Evolutionary conservation across 176 grass and related monocot species (phyloP), one percentile per base, ranked within the genome.

Genomic region (Microstegium vimineum): DNA sequence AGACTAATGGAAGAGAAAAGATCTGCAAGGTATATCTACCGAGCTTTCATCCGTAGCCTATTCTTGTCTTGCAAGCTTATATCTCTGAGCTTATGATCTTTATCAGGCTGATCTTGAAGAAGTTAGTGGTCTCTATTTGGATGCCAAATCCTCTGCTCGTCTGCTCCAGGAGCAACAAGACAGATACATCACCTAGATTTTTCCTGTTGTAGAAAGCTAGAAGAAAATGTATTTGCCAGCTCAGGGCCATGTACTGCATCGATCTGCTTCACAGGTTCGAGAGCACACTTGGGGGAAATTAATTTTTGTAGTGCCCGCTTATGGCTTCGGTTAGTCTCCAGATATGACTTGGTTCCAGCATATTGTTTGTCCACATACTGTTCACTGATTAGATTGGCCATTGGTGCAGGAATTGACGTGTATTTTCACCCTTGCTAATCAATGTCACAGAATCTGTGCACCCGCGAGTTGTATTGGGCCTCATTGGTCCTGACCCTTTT

Each of bases 161-260:
- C 83, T 99, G 68, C 87, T 96, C 76, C 93, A 99, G 74, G 89
- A 95, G 83, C 97, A 96, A 76, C 93, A 99, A 78, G 93, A 95
- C 82, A 92, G 81, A 90, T 96, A 90, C 80, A 96, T 90, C 79
- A 90, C 83, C 60, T 99, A 89, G 82, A 70, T 77, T 73, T 23
- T 18, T 56, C n/a, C 32, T 70, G 27, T 2, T 62, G 74, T 40
- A 20, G 47, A 68, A 22, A 34, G 26, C 49, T 20, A 41, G 43
- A 16, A 85, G 62, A 33, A 81, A 65, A 64, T 69, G 42, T 51
- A 35, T 43, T 17, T 73, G 46, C 62, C 5, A 28, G 36, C 12
- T 46, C 65, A 22, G 45, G 52, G 35, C 81, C 65, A 71, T 64
- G 30, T 12, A 27, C 43, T 78, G 34, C 6, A 23, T 18, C 31